Base-by-base conservation (phyloP, 768 basidiomycete genomes). In the Clitopilus passeckerianus region DNA sequence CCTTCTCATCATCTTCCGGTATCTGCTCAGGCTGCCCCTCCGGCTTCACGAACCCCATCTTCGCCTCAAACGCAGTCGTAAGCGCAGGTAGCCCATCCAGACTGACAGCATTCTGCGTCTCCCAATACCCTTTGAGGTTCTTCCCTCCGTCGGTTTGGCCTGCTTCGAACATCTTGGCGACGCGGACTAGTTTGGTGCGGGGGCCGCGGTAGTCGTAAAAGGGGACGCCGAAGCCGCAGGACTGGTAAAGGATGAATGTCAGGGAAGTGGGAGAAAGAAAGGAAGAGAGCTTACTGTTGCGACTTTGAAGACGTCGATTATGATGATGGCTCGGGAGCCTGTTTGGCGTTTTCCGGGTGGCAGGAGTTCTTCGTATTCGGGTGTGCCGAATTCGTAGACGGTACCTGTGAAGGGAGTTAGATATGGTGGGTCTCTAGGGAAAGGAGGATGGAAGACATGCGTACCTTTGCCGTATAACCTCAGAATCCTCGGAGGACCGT, bases 201-300 rank as follows among this genome's bases (percentile, higher is more conserved):
- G 83, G 76, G 1, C 72, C 67, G 46, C 77, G 70, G 72, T 79
- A 87, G 44, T 71, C 69, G 66, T 79, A 86, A 63, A 76, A 77
- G 1, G 86, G 86, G 24, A 86, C 77, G 0, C 77, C 77, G 59
- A 75, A 86, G 33, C 86, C 86, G 63, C 84, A 87, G 0, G 84
- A 84, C 86, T 86, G 37, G 37, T 2, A 41, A 41, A 54, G 27
- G n/a, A 16, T 37, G n/a, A 41, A 55, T 23, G 58, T 54, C 7
- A 34, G n/a, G 15, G 54, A 4, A 55, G 46, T 18, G 44, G 18
- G 14, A 34, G 2, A 34, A 14, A 37, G 41, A 37, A 16, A 46
- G 16, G 12, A 7, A 5, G 15, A 8, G 20, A 15, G 69, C 75
- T 57, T 61, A 76, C 77, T 8, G 72, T 71, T 34, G 72, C 67